Conservation (phyloP, 768 basidiomycete genomes). For the Collybia sp. region DNA sequence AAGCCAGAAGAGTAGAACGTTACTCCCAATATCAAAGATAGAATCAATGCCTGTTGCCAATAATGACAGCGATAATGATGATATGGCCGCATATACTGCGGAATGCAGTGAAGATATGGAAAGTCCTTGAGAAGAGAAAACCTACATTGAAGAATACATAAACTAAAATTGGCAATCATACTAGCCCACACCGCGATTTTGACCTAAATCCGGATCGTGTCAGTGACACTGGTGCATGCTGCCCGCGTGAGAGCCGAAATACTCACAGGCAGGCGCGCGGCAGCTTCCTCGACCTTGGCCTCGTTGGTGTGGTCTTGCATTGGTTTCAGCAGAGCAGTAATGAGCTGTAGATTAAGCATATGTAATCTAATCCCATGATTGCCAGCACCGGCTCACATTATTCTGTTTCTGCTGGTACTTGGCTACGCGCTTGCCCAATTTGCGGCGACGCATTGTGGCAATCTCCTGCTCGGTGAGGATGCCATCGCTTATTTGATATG, state of each 20-base stretch:
- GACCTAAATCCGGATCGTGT: constrained; percentile 41
- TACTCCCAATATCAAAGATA: constrained; percentile 79
- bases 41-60: constrained; percentile 91
- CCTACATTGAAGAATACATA: constrained; percentile 71
- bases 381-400: constrained; percentile 36
- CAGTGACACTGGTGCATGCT: neutral
- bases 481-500: constrained; percentile 60
- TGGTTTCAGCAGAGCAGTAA: constrained; percentile 81
- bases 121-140: constrained; percentile 1
- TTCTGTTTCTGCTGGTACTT: constrained; percentile 71
- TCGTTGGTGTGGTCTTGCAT: constrained; percentile 88
- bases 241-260: neutral
- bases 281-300: constrained; percentile 65
- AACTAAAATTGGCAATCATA: constrained; percentile 67
- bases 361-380: neutral
- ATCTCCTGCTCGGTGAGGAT: constrained; percentile 62
- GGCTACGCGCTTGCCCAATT: constrained; percentile 58
- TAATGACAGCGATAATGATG: constrained; percentile 77
- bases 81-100: constrained; percentile 88
- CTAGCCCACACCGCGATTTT: constrained; percentile 87
- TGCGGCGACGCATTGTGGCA: constrained; percentile 52
- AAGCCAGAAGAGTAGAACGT: constrained; percentile 74
- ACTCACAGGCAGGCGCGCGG: constrained; percentile 61
- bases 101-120: constrained; percentile 3
- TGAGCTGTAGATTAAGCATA: constrained; percentile 50